Base-by-base conservation (phyloP, 306 rosid genomes). In the Pterocarpus macrocarpus region DNA sequence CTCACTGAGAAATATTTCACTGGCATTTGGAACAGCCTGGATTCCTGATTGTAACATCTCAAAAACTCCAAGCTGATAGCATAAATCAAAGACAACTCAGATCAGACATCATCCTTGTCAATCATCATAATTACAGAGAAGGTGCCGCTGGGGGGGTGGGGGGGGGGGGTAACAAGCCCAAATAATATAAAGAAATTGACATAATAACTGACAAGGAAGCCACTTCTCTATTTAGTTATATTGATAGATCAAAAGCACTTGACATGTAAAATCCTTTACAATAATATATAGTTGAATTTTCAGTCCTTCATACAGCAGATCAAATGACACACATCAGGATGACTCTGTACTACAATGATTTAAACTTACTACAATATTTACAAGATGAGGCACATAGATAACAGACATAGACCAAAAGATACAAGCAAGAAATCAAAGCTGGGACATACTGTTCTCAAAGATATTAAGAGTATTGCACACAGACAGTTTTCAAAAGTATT, bases 61-160 rank as follows among this genome's bases (percentile, higher is more conserved):
- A 87, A 95, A 88, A 75, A 95, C 98, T 83, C 97, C 99, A 73
- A 95, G 99, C 98, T 94, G 89, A 69, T 79, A 75, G 81, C 47
- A 85, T 28, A 82, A 35, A 81, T 79, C 41, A 58, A 73, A 66
- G 75, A 52, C 80, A 75, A 58, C 47, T 55, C 28, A 62, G 28
- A 77, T 65, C 79, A 68, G 65, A 81, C 41, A 49, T 44, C 64
- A 57, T 34, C 22, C 57, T 75, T 35, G 47, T n/a, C 58, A 66
- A n/a, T 22, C 28, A 76, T 79, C 65, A 34, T 57, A 43, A 79
- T 75, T 65, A 64, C n/a, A 53, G 38, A 73, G 43, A 44, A 44
- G 41, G 0, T 2, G 0, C 1, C n/a, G n/a, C n/a, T n/a, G n/a
- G 14, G 53, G 14, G 3, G 15, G 13, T 3, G 15, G 53, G 17